Conservation (phyloP, 2,329 filamentous ascomycete species). For the Byssoonygena ceratinophila region DNA sequence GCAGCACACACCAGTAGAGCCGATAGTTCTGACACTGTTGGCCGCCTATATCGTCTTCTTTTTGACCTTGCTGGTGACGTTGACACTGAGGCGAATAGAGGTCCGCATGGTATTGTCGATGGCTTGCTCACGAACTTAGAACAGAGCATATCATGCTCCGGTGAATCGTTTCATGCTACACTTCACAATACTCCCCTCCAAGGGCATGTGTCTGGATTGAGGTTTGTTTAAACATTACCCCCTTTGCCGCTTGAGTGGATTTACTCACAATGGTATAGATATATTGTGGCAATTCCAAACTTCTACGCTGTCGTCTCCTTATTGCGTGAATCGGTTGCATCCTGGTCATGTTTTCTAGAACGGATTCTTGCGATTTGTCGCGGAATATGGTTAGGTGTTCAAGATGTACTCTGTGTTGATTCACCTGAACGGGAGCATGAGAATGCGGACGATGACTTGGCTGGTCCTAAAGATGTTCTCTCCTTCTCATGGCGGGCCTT, state of each 20-base stretch:
- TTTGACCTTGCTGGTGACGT: constrained; percentile 46
- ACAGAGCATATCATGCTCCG: constrained; percentile 52
- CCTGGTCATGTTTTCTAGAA: constrained; percentile 28
- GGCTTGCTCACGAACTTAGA: constrained; percentile 53
- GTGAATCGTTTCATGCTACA: constrained; percentile 54
- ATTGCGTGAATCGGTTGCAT: constrained; percentile 12
- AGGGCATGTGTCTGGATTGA: constrained; percentile 57
- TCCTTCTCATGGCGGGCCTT: constrained; percentile 92
- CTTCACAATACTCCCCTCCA: constrained; percentile 58
- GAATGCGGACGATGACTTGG: constrained; percentile 58
- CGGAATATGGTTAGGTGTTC: constrained; percentile 67
- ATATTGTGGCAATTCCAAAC: constrained; percentile 39
- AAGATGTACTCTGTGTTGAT: constrained; percentile 75
- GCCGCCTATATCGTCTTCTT: constrained; percentile 61
- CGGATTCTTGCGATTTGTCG: constrained; percentile 52
- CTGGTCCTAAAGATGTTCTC: constrained; percentile 71
- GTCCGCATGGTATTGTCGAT: constrained; percentile 44
- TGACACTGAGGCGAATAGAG: constrained; percentile 23
- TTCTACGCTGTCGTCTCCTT: constrained; percentile 29
- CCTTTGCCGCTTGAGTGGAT: not conserved
- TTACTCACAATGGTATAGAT: constrained; percentile 27
- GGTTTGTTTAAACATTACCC: constrained; percentile 34
- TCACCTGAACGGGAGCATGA: constrained; percentile 72
- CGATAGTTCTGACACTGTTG: constrained; percentile 85
- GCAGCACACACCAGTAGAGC: constrained; percentile 60